Percentiles rank a stretch among this genome's conserved stretches.
These are phyloP conservation scores for Fusarium azukiicola DNA, from an alignment of 2,329 filamentous ascomycete genomes.

Conservation along the genomic window DNA sequence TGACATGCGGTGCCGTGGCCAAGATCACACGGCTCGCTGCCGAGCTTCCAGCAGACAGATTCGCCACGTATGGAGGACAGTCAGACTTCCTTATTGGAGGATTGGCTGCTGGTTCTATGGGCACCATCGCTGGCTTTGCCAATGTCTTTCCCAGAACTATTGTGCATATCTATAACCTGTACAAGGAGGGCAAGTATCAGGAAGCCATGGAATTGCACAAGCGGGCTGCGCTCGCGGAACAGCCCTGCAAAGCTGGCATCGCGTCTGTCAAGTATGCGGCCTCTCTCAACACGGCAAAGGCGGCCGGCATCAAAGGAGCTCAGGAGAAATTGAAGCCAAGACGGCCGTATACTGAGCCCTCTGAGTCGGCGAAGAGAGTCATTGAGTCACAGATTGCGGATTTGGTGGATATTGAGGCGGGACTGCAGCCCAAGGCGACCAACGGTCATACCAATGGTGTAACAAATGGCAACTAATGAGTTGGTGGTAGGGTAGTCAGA, in stretches of 20 bases:
- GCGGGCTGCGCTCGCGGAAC: slow-evolving; percentile 83
- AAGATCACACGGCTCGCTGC: slow-evolving; percentile 82
- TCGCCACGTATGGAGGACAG: slow-evolving; percentile 86
- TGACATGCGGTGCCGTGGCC: slow-evolving; percentile 86
- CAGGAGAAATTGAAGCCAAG: slow-evolving; percentile 78
- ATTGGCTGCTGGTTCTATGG: slow-evolving; percentile 77
- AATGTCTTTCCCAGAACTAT: slow-evolving; percentile 81
- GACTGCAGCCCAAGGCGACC: slow-evolving; percentile 28
- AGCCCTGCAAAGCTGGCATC: slow-evolving; percentile 83
- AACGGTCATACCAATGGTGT: neutral
- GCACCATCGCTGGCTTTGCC: slow-evolving; percentile 81
- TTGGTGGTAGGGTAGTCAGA: neutral
- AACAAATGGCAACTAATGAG: neutral
- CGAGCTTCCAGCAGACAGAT: slow-evolving; percentile 73
- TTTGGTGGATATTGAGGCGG: slow-evolving; percentile 66
- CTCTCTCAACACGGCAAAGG: slow-evolving; percentile 77
- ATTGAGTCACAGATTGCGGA: slow-evolving; percentile 64
- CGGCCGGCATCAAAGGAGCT: slow-evolving; percentile 80
- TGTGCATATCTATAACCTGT: slow-evolving; percentile 80
- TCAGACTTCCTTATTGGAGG: slow-evolving; percentile 85
- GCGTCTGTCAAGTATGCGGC: slow-evolving; percentile 85
- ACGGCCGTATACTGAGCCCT: slow-evolving; percentile 76
- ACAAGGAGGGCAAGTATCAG: slow-evolving; percentile 74
- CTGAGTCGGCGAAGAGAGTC: slow-evolving; percentile 66
- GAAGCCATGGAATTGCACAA: slow-evolving; percentile 82